These are phyloP conservation scores for Spencermartinsiella ligniputridi DNA, from an alignment of 1,139 yeast genomes.

Conservation along the genomic window DNA sequence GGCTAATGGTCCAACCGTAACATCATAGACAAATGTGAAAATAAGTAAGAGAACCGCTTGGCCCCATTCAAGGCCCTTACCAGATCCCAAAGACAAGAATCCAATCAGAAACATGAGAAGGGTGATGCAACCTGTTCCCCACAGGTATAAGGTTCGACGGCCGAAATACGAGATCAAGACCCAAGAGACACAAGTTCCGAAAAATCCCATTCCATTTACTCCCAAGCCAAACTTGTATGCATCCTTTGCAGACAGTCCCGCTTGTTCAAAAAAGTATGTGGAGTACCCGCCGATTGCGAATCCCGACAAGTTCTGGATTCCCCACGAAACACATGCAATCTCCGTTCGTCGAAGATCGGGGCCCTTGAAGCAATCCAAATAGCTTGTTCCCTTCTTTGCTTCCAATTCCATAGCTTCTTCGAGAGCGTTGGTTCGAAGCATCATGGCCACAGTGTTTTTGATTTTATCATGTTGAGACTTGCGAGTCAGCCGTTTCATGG, in stretches of 20 bases:
- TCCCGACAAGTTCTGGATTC: too few relatives aligned
- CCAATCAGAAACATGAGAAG: constrained; percentile 37
- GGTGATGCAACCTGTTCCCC: constrained; percentile 30
- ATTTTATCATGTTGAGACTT: constrained; percentile 35
- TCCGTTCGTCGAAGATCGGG: constrained; percentile 10
- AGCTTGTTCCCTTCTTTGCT: too few relatives aligned
- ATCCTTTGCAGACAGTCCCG: constrained; percentile 13
- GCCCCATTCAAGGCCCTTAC: constrained; percentile 5
- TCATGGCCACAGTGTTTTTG: constrained; percentile 19
- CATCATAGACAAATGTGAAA: constrained; percentile 42
- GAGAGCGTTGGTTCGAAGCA: constrained; percentile 26
- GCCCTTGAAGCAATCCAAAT: constrained; percentile 31
- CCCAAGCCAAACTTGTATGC: constrained; percentile 16
- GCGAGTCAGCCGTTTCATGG: constrained; percentile 27
- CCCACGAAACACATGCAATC: constrained; percentile 31
- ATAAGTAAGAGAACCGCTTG: constrained; percentile 18
- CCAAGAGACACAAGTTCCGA: constrained; percentile 52
- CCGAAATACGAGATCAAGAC: constrained; percentile 44
- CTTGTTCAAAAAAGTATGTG: constrained; percentile 17
- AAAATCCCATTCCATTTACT: constrained; percentile 40
- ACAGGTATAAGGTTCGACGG: constrained; percentile 44
- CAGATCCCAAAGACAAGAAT: constrained; percentile 14
- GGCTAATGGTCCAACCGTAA: constrained; percentile 55
- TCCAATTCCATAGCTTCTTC: constrained; percentile 35
- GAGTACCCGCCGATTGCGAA: too few relatives aligned